A percentile compares a stretch with the other conserved stretches of the same genome.
Evolutionary conservation across 768 basidiomycete genomes (phyloP).

Genomic region (Tylopilus sp.): DNA sequence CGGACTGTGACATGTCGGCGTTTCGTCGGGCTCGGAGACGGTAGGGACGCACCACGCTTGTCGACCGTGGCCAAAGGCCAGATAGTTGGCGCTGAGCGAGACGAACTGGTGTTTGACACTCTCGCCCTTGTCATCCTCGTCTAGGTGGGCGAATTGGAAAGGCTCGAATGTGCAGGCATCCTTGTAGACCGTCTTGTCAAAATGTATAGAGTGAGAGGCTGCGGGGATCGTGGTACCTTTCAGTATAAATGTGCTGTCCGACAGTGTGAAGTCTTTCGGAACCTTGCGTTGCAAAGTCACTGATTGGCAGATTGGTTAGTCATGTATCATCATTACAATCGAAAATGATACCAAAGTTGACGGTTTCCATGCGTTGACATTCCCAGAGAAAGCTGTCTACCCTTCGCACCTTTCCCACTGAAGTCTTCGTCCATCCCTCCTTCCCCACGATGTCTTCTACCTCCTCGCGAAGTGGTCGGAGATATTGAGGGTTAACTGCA

Average conservation of each 20-base stretch:
- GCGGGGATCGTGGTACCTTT: conserved; percentile 27
- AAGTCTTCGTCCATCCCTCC: conserved; percentile 30
- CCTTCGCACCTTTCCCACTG: conserved; percentile 32
- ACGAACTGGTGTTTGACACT: conserved; percentile 33
- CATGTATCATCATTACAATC: no score
- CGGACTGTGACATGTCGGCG: not conserved
- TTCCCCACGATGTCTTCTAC: conserved; percentile 26
- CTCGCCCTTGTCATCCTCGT: conserved; percentile 32
- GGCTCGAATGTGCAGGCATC: conserved; percentile 41
- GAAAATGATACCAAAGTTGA: not conserved
- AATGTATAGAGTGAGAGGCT: conserved; percentile 20
- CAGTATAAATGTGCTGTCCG: conserved; percentile 38
- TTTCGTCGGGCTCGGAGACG: not conserved
- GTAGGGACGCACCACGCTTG: conserved; percentile 23
- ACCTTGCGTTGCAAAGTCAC: conserved; percentile 33
- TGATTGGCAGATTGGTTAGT: conserved; percentile 3
- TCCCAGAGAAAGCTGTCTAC: conserved; percentile 40
- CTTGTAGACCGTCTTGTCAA: conserved; percentile 24
- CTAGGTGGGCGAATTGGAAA: conserved; percentile 44
- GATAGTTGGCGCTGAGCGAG: conserved; percentile 31
- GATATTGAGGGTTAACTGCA: conserved; percentile 34
- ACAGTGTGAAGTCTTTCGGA: conserved; percentile 33
- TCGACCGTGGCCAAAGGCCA: conserved; percentile 37
- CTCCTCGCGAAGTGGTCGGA: conserved; percentile 38
- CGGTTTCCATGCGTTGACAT: not conserved